These are phyloP conservation scores for Harringtonia lauricola DNA, from an alignment of 2,329 filamentous ascomycete genomes.

Conservation along the genomic window DNA sequence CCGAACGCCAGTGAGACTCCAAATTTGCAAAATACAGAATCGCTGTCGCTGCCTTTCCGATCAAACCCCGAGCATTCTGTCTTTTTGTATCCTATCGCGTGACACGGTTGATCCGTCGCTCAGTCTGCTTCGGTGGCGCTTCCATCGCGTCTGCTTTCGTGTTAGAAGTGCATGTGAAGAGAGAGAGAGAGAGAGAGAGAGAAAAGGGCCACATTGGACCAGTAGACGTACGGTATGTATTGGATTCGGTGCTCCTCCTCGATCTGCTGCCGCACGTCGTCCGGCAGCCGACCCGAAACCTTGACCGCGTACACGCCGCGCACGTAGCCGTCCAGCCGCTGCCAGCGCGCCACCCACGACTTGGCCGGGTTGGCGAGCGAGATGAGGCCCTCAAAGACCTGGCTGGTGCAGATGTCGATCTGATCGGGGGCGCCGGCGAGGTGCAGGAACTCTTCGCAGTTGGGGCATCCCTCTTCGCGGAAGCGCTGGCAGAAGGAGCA, in stretches of 20 bases:
- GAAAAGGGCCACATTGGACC: too few species aligned
- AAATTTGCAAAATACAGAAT: not conserved
- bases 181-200: not conserved
- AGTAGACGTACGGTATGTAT: slow-evolving; percentile 58
- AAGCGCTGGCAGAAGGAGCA: slow-evolving; percentile 52
- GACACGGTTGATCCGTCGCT: too few species aligned
- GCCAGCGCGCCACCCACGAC: slow-evolving; percentile 96
- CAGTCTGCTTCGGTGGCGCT: slow-evolving; percentile 38
- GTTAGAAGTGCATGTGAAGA: not conserved
- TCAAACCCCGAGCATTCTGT: not conserved
- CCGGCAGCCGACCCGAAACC: slow-evolving; percentile 70
- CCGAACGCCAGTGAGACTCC: not conserved
- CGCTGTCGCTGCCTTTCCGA: not conserved
- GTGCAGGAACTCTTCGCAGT: slow-evolving; percentile 88
- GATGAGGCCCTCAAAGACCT: slow-evolving; percentile 90
- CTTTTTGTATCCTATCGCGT: too few species aligned
- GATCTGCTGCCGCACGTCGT: slow-evolving; percentile 49
- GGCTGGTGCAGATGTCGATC: slow-evolving; percentile 87
- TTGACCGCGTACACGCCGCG: slow-evolving; percentile 89
- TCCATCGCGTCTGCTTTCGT: slow-evolving; percentile 38
- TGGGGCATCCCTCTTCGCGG: slow-evolving; percentile 78
- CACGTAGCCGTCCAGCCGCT: slow-evolving; percentile 80
- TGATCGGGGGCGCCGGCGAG: slow-evolving; percentile 68
- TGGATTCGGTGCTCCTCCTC: slow-evolving; percentile 53
- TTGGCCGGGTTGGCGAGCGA: slow-evolving; percentile 68